Conservation (phyloP, 2,329 filamentous ascomycete genomes). For the Sphaceloma murrayae region DNA sequence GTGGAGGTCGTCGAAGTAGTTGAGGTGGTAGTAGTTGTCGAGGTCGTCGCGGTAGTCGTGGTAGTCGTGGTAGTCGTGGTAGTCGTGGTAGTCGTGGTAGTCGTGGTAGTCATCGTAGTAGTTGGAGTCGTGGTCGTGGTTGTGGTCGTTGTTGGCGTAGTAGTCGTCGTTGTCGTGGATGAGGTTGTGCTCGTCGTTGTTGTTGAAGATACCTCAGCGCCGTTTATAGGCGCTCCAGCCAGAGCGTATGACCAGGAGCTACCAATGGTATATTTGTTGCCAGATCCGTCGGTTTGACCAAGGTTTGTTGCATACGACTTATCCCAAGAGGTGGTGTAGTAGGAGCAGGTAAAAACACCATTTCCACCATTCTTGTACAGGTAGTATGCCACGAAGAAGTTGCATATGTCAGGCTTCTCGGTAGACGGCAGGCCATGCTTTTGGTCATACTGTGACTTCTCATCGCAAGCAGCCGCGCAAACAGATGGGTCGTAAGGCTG, state of each 20-base stretch:
- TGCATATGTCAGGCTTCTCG: conserved; percentile 23
- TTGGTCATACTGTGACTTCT: conserved; percentile 19
- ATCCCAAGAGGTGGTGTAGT: conserved; percentile 21
- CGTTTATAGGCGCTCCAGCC: conserved; percentile 11
- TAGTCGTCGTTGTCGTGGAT: not conserved
- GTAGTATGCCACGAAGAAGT: conserved; percentile 30
- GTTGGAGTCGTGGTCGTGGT: conserved; percentile 7
- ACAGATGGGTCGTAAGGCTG: conserved; percentile 26
- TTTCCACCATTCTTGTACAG: conserved; percentile 22
- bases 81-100: no score
- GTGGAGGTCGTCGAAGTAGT: no score
- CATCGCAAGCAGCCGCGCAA: conserved; percentile 24
- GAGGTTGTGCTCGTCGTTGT: conserved; percentile 12
- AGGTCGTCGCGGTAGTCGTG: conserved; percentile 20
- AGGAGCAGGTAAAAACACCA: conserved; percentile 15
- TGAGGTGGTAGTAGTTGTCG: conserved; percentile 19
- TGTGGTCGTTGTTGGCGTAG: conserved; percentile 4
- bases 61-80: no score
- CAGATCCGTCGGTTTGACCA: conserved; percentile 18
- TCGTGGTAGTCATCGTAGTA: conserved; percentile 10
- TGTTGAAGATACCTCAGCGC: conserved; percentile 5
- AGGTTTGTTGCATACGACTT: conserved; percentile 20
- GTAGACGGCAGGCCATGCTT: conserved; percentile 16
- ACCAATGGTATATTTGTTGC: conserved; percentile 18
- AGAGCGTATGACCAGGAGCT: conserved; percentile 17